Conservation (phyloP, 1,284 basidiomycete genomes). For the Ceratorhiza oryzae-sativae region DNA sequence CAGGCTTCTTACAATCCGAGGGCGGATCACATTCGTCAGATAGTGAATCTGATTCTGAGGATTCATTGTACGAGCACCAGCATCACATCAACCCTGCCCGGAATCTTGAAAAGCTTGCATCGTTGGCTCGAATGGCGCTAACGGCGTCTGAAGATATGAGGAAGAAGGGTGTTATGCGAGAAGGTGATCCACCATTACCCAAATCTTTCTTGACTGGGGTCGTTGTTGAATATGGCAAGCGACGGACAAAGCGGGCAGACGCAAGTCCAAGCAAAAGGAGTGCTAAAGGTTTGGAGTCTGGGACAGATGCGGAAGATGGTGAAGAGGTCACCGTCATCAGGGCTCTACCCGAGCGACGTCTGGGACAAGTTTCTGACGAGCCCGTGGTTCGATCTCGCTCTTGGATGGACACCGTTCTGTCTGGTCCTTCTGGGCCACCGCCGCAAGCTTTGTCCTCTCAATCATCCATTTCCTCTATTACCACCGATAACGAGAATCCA, state of each 20-base stretch:
- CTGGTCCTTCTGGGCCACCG: constrained; percentile 11
- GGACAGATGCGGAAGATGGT: constrained; percentile 14
- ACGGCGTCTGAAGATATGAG: constrained; percentile 32
- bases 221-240: constrained; percentile 17
- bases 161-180: constrained; percentile 34
- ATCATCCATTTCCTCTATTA: constrained; percentile 6
- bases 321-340: constrained; percentile 16
- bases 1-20: constrained; percentile 15
- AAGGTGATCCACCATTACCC: constrained; percentile 27
- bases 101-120: constrained; percentile 27
- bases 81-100: constrained; percentile 25
- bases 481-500: constrained; percentile 22
- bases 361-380: constrained; percentile 22
- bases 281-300: constrained; percentile 6
- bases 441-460: not conserved
- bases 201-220: constrained; percentile 33
- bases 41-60: constrained; percentile 24
- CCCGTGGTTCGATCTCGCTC: constrained; percentile 23
- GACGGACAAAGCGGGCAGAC: constrained; percentile 4
- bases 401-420: constrained; percentile 36
- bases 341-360: constrained; percentile 28
- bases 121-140: constrained; percentile 31
- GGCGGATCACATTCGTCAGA: constrained; percentile 3
- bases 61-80: constrained; percentile 24
- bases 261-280: constrained; percentile 27